These are phyloP conservation scores for Euphorbia celastroides DNA, from an alignment of 441 rosid genomes.

Conservation along the genomic window DNA sequence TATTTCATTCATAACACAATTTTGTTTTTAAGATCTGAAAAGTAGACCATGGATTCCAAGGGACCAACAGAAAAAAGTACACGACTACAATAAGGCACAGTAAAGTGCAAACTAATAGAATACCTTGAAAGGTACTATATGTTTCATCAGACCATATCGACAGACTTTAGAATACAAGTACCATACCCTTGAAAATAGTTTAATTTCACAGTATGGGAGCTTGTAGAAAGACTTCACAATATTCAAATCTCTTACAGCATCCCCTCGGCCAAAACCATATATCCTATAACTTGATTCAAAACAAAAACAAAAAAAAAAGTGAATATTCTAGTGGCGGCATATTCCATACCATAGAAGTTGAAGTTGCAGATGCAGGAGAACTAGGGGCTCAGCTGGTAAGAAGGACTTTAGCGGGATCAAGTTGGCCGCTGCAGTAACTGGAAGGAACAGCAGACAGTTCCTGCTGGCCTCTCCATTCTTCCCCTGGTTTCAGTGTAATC, in stretches of 20 bases:
- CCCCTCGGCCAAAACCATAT: too few relatives aligned
- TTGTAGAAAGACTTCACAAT: constrained; percentile 10
- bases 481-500: constrained; percentile 75
- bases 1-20: too few relatives aligned
- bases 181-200: background rate
- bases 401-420: constrained; percentile 66
- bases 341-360: background rate
- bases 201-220: constrained; percentile 3
- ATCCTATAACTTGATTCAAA: background rate
- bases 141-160: too few relatives aligned
- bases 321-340: constrained; percentile 5
- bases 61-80: background rate
- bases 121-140: background rate
- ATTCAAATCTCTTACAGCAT: background rate
- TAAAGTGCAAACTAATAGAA: background rate
- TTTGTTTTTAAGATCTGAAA: too few relatives aligned
- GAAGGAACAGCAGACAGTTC: constrained; percentile 89
- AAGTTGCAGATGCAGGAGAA: constrained; percentile 10
- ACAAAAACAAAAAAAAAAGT: constrained; percentile 5
- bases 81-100: background rate
- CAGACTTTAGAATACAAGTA: background rate
- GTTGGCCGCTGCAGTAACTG: constrained; percentile 91
- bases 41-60: too few relatives aligned
- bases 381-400: constrained; percentile 35
- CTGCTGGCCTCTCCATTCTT: constrained; percentile 85